Base-by-base conservation (phyloP, 768 basidiomycete species). In the Agrocybe praecox region DNA sequence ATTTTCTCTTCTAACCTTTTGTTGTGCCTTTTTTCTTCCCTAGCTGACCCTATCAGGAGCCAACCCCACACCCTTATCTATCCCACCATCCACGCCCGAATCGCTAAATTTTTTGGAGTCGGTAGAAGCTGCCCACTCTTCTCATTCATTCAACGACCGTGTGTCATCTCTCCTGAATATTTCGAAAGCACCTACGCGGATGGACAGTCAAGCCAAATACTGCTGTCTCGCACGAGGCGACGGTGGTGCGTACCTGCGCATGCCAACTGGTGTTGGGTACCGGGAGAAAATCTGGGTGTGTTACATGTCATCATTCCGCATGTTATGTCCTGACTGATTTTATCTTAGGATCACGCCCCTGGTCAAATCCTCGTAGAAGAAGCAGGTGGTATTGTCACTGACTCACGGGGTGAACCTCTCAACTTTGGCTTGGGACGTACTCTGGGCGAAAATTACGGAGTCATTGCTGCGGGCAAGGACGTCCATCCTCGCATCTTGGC, bases 181-280 rank as follows among this genome's bases (percentile, higher is more conserved):
- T 53, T 85, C 85, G 17, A 75, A 81, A 1, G 68, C 80, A 0
- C 87, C 91, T 9, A 77, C 86, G 15, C 80, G 93, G 18, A 97
- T 98, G 95, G 96, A 98, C 69, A 92, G 90, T 68, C 96, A 98
- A 71, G 94, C 95, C 1, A 99, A 98, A 74, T 98, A 98, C 63
- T 85, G 89, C 26, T 87, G 88, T 65, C 82, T 98, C 14, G 86
- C 87, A 5, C 77, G 96, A 42, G 94, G 96, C 0, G 90, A 96
- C 53, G 95, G 94, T 0, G 88, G 86, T 1, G 83, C 84, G 33
- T 96, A 94, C 68, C 74, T 94, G 43, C 79, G 92, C 8, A 87
- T 93, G 80, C 92, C 92, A 0, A 86, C 86, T 0, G 86, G 85
- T 6, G 75, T 82, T 3, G 90, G 87, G 2, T 98, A 98, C 70